Evolutionary conservation across 139 green algal species (phyloP), one percentile per base, ranked within the genome.

Genomic region (Pycnococcus provasolii): DNA sequence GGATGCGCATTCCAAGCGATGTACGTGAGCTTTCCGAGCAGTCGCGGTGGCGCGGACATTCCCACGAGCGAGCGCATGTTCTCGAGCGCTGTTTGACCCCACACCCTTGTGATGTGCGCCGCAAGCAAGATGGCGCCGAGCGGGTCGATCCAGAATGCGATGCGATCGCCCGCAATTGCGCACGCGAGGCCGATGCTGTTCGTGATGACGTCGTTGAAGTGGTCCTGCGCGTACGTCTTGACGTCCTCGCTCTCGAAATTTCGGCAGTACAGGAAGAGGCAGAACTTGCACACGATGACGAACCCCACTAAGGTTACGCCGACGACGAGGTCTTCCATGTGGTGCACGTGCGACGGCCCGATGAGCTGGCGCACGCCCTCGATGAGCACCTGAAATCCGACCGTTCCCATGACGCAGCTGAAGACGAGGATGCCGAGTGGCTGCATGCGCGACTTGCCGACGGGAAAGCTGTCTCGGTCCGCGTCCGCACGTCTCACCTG

Each of bases 151-250:
- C 71, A 84, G 4, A 47, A 67, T 1, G 65, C 72, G 2, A 83
- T 53, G 3, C 54, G 48, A 2, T 77, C 73, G 0, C 75, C 80
- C 46, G 83, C 37, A 37, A 86, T 15, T n/a, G 64, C 77, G 53
- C 68, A 69, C 7, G 63, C 60, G 11, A 84, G 67, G 3, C 74
- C 79, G 1, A 86, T 44, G 3, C 64, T 39, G 50, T 87, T 87
- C n/a, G 77, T 83, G 13, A 86, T 42, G 40, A 86, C 79, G 50
- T 87, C 81, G 54, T 84, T 84, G 26, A 84, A 68, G 72, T 87
- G 81, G 61, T 87, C 81, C 44, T 82, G 60, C 0, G 79, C 80
- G 51, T 84, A 84, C 11, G 80, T 71, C 5, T 60, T 9, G 4
- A 87, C 79, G 3, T 73, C 68, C 11, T 8, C 13, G 8, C 8